These are phyloP conservation scores for Scedosporium minutisporum DNA, from an alignment of 2,329 filamentous ascomycete genomes.

Conservation along the genomic window DNA sequence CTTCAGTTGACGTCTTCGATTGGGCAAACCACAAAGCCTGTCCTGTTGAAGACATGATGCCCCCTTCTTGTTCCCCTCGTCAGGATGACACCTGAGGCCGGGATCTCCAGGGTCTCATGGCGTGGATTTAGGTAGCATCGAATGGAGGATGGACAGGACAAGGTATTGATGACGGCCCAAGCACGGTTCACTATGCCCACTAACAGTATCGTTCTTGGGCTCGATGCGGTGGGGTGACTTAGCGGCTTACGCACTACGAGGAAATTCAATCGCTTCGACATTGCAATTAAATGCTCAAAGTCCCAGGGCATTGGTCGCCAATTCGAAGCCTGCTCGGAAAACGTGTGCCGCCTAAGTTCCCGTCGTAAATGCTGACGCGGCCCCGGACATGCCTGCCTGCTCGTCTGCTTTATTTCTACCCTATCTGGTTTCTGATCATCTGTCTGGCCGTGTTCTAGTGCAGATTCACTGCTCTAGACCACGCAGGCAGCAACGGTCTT, in stretches of 20 bases:
- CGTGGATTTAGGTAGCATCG: neutral
- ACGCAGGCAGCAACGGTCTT: neutral
- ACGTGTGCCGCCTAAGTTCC: neutral
- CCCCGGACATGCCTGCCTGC: neutral
- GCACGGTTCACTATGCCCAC: neutral
- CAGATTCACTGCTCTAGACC: neutral
- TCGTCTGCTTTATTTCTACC: neutral
- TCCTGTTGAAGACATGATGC: neutral
- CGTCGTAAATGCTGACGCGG: slow-evolving; percentile 1
- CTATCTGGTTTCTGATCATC: neutral
- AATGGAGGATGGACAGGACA: neutral
- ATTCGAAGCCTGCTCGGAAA: neutral
- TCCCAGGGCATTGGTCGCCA: neutral
- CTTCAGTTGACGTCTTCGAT: neutral
- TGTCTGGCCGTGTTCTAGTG: neutral
- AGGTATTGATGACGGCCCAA: neutral
- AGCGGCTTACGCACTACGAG: neutral
- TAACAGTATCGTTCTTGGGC: neutral
- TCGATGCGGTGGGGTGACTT: neutral
- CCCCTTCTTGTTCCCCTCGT: neutral
- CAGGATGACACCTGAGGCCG: neutral
- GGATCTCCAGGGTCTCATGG: neutral
- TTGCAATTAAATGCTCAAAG: too few species aligned
- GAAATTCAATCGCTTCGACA: too few species aligned
- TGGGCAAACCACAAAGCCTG: neutral